Evolutionary conservation across 75 land plant genomes (phyloP), one percentile per base, ranked within the genome.

Genomic region (Isoetes taiwanensis): DNA sequence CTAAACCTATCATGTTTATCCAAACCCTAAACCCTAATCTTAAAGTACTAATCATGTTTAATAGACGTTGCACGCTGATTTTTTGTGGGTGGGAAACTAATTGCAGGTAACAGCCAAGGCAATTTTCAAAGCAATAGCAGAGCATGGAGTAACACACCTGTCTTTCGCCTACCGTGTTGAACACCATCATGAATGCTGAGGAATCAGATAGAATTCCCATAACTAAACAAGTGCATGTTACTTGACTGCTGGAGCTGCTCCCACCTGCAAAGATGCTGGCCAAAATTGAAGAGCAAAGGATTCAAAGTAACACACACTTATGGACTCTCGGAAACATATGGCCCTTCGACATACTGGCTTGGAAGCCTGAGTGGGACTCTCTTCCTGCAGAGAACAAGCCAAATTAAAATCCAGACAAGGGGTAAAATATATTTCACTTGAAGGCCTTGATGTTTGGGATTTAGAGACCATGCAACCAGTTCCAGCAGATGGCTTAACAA

Each of bases 241-340:
- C 28, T 31, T 72, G 77, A 81, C 88, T 3, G 97, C 94, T 3
- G 97, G 97, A 1, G 94, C 97, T 12, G 88, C 97, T 16, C 97
- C 97, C 94, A 1, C 88, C 97, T 3, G 76, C 82, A 0, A 59
- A 84, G 0, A 63, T 86, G 4, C 69, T 90, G 46, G 56, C 61
- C 8, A 79, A 62, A n/a, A 81, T 85, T 79, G 72, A 82, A n/a
- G 39, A 66, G 4, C 77, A 58, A 16, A 4, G 57, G 57, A 6
- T 54, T 54, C 30, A 14, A 25, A 5, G 32, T 54, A 4, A 27
- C 32, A 3, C 57, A 54, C 32, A 32, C 30, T 9, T 54, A 54
- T 24, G 57, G 57, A 16, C 57, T 54, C 57, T 27, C 57, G 4
- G 57, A 54, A 28, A 30, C 57, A 27, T 30, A 54, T 54, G 57